A percentile compares a stretch with the other conserved stretches of the same genome.
These are phyloP conservation scores for Zychaea mexicana DNA, from an alignment of 371 early-diverging fungal species.

Conservation along the genomic window DNA sequence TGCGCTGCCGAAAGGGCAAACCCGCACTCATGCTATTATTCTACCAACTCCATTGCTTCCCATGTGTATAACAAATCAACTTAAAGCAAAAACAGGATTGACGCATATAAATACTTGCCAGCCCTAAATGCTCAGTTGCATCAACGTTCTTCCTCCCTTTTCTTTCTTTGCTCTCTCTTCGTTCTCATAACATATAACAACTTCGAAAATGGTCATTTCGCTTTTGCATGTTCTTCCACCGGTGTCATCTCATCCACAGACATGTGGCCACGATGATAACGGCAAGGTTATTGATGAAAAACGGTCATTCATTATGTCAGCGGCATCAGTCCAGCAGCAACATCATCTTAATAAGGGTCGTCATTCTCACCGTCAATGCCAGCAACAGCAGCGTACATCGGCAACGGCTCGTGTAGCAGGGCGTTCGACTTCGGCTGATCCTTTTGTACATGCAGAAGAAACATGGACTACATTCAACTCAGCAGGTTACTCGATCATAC, in stretches of 20 bases:
- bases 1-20: too few species aligned
- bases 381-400: not conserved
- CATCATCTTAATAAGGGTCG: not conserved
- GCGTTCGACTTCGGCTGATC: not conserved
- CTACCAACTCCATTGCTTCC: too few species aligned
- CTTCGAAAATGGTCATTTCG: constrained; percentile 3
- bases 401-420: not conserved
- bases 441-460: not conserved
- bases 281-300: not conserved
- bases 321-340: too few species aligned
- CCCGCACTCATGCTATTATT: too few species aligned
- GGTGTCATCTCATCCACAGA: not conserved
- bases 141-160: too few species aligned
- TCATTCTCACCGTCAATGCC: too few species aligned
- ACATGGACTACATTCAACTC: not conserved
- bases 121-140: too few species aligned
- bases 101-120: too few species aligned
- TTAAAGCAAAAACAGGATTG: too few species aligned
- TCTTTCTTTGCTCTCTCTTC: too few species aligned
- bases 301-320: not conserved
- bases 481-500: not conserved
- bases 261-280: not conserved
- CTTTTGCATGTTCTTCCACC: constrained; percentile 9
- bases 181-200: too few species aligned
- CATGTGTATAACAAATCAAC: too few species aligned